A percentile compares a stretch with the other conserved stretches of the same genome.
Conservation (phyloP, 805 yeast species). For the Wickerhamiella occidentalis region DNA sequence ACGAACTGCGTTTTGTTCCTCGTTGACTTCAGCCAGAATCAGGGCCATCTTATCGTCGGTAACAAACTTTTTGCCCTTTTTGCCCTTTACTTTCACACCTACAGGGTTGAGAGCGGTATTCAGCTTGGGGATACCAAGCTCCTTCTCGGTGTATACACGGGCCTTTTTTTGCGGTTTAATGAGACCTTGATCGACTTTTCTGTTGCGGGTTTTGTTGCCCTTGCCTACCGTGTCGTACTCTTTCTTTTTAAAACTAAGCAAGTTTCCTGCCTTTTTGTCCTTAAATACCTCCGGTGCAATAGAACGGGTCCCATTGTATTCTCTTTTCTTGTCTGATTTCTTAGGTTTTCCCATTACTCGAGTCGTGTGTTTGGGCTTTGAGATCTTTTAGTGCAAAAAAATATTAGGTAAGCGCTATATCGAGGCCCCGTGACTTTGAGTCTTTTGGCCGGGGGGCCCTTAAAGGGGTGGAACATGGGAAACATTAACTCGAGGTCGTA, state of each 20-base stretch:
- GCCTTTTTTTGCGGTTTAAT: conserved; percentile 20
- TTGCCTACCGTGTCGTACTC: conserved; percentile 21
- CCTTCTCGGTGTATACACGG: conserved; percentile 53
- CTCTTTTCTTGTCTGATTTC: conserved; percentile 14
- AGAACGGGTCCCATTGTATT: conserved; percentile 17
- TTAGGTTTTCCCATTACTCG: conserved; percentile 20
- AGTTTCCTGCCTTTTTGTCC: conserved; percentile 20
- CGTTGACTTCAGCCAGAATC: conserved; percentile 69
- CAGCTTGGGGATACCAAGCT: conserved; percentile 63
- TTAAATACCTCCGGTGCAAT: conserved; percentile 21
- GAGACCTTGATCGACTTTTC: conserved; percentile 16
- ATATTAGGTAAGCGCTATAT: neutral
- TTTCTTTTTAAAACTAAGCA: conserved; percentile 19
- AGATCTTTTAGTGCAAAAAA: neutral
- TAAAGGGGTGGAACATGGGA: too few species aligned
- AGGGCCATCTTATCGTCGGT: conserved; percentile 63
- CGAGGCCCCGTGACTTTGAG: neutral
- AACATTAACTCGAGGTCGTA: too few species aligned
- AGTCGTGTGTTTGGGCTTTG: neutral
- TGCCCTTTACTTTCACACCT: conserved; percentile 72
- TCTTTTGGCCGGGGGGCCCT: neutral
- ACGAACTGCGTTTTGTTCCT: conserved; percentile 60
- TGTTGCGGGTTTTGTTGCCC: conserved; percentile 21
- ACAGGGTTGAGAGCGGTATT: conserved; percentile 72
- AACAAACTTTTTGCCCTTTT: conserved; percentile 51